Percentiles rank a stretch among this genome's conserved stretches.
Evolutionary conservation across 1,284 basidiomycete species (phyloP).

Genomic region (Rhodotorula sp.): DNA sequence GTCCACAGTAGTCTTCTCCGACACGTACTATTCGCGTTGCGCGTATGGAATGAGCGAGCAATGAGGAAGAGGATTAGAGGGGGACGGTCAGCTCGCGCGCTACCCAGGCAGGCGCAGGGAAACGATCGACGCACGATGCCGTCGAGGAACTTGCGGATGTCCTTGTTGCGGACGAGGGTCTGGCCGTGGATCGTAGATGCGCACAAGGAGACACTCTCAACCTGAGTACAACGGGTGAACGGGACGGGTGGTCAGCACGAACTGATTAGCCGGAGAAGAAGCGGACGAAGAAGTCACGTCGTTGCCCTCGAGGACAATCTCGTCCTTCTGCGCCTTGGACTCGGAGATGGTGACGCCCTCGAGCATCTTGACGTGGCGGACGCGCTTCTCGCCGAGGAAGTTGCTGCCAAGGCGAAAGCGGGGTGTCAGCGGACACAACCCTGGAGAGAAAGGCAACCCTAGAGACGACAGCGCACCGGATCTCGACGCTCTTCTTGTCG

Average conservation of each 20-base stretch:
- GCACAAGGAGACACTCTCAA: constrained; percentile 93
- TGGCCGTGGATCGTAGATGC: constrained; percentile 93
- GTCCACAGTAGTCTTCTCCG: too few species aligned
- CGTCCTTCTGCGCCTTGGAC: constrained; percentile 95
- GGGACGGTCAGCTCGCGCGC: neutral
- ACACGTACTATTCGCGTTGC: constrained; percentile 49
- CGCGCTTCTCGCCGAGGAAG: constrained; percentile 61
- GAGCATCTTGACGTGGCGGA: constrained; percentile 90
- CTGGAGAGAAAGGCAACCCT: too few species aligned
- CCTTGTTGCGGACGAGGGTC: constrained; percentile 95
- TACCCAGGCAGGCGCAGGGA: neutral
- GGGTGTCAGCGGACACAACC: neutral
- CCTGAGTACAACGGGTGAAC: too few species aligned
- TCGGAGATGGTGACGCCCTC: constrained; percentile 83
- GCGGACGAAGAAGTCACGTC: constrained; percentile 57
- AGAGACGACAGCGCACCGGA: constrained; percentile 78
- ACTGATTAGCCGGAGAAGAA: too few species aligned
- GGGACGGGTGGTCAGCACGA: too few species aligned
- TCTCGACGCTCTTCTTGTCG: constrained; percentile 77
- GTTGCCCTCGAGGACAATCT: constrained; percentile 88
- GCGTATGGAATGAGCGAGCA: neutral
- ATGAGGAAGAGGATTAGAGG: neutral
- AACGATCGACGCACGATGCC: constrained; percentile 22
- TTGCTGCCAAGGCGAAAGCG: constrained; percentile 5
- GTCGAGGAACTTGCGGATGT: constrained; percentile 58